These are phyloP conservation scores for Gaertneriomyces sp. DNA, from an alignment of 192 early-diverging fungal species.

Conservation along the genomic window DNA sequence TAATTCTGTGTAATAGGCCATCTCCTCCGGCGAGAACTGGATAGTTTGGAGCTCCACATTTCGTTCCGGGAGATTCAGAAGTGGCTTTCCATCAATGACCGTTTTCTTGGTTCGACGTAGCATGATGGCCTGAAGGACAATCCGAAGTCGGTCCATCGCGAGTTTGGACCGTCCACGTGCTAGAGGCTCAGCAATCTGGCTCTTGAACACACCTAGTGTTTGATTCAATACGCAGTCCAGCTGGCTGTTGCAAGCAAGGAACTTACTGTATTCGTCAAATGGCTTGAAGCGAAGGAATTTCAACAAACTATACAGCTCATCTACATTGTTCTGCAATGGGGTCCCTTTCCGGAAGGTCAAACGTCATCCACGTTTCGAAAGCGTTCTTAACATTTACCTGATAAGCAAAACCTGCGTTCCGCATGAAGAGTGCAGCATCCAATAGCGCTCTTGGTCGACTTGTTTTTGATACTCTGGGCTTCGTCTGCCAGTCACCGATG, in stretches of 20 bases:
- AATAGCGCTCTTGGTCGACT: constrained; percentile 15
- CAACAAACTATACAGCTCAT: constrained; percentile 68
- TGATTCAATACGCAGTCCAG: not conserved
- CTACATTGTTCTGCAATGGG: constrained; percentile 64
- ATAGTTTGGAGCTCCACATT: constrained; percentile 43
- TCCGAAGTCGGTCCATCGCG: constrained; percentile 56
- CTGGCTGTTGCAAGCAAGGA: not conserved
- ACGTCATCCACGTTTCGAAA: not conserved
- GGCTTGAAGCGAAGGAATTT: constrained; percentile 63
- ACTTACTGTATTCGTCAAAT: constrained; percentile 40
- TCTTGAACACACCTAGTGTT: constrained; percentile 35
- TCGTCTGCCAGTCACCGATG: constrained; percentile 25
- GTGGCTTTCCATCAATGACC: constrained; percentile 58
- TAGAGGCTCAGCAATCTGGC: constrained; percentile 48
- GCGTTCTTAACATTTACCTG: constrained; percentile 20
- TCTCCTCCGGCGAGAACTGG: constrained; percentile 51
- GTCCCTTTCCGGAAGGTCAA: not conserved
- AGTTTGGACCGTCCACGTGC: constrained; percentile 25
- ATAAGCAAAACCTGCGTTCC: constrained; percentile 35
- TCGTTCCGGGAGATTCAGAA: constrained; percentile 59
- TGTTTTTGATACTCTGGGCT: constrained; percentile 47
- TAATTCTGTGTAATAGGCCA: constrained; percentile 59
- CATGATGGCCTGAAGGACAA: constrained; percentile 48
- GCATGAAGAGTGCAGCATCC: constrained; percentile 27
- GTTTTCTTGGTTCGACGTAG: constrained; percentile 69